Evolutionary conservation across 1,284 basidiomycete genomes (phyloP).

Genomic region (Trichosporon inkin): DNA sequence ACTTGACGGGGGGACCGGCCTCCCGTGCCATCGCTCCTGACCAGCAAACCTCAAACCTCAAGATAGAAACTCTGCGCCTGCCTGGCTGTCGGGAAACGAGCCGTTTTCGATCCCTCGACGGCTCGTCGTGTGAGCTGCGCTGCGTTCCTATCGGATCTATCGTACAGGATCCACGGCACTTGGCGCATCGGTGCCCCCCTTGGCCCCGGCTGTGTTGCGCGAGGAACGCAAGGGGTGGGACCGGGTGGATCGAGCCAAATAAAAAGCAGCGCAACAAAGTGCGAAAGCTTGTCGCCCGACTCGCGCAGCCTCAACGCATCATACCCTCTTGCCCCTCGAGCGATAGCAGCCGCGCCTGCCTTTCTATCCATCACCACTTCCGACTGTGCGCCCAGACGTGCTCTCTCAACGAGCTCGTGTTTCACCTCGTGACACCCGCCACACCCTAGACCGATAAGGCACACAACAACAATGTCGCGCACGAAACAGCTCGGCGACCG

Average conservation of each 20-base stretch:
- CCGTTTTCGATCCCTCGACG: background rate
- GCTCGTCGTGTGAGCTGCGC: background rate
- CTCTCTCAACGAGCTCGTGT: background rate
- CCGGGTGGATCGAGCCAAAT: background rate
- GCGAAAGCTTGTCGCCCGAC: no score
- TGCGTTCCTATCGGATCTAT: background rate
- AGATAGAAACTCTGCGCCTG: background rate
- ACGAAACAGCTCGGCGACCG: background rate
- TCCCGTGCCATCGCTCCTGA: background rate
- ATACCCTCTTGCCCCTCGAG: background rate
- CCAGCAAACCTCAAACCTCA: background rate
- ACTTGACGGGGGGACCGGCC: no score
- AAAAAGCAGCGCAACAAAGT: background rate
- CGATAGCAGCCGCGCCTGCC: background rate
- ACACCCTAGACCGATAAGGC: background rate
- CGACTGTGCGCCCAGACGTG: background rate
- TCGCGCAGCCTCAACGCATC: background rate
- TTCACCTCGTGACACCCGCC: background rate
- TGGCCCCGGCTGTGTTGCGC: background rate
- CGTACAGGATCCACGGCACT: background rate
- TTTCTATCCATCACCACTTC: background rate
- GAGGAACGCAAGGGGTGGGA: background rate
- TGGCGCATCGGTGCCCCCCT: background rate
- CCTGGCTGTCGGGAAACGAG: background rate
- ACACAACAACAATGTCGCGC: background rate